These are phyloP conservation scores for Salvia rosmarinus DNA, from an alignment of 257 asterid species.

Conservation along the genomic window DNA sequence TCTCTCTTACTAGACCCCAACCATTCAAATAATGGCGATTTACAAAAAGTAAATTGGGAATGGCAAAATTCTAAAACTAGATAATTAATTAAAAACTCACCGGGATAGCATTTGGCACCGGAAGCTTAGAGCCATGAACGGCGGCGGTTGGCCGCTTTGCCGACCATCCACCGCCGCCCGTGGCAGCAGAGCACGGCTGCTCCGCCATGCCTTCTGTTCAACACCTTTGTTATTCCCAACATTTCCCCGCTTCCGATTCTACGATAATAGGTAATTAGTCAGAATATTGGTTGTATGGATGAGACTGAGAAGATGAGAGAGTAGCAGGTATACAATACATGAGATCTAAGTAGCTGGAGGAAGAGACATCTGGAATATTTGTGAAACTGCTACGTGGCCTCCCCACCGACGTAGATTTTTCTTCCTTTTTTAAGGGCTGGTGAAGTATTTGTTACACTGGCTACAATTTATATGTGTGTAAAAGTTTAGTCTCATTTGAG, in stretches of 20 bases:
- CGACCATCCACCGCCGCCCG: constrained; percentile 42
- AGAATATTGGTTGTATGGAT: neutral
- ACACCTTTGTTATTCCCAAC: neutral
- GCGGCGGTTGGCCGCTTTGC: constrained; percentile 63
- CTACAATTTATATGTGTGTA: too few relatives aligned
- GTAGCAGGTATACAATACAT: neutral
- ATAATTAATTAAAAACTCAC: constrained; percentile 30
- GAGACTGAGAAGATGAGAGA: neutral
- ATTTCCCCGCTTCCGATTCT: neutral
- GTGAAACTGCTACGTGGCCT: constrained; percentile 38
- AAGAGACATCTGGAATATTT: constrained; percentile 37
- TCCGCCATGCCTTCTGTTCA: constrained; percentile 18
- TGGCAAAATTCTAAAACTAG: neutral
- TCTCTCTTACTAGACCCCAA: too few relatives aligned
- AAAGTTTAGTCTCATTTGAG: too few relatives aligned
- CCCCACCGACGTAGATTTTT: neutral
- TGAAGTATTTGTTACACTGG: too few relatives aligned
- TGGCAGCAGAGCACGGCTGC: constrained; percentile 24
- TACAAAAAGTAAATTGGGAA: too few relatives aligned
- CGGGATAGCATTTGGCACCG: constrained; percentile 44
- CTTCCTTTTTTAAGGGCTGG: neutral
- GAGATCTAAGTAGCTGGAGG: neutral
- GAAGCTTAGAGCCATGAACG: constrained; percentile 70
- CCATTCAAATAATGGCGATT: too few relatives aligned
- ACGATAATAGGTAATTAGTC: neutral